These are phyloP conservation scores for Pleurotus eryngii DNA, from an alignment of 768 basidiomycete genomes.

Conservation along the genomic window DNA sequence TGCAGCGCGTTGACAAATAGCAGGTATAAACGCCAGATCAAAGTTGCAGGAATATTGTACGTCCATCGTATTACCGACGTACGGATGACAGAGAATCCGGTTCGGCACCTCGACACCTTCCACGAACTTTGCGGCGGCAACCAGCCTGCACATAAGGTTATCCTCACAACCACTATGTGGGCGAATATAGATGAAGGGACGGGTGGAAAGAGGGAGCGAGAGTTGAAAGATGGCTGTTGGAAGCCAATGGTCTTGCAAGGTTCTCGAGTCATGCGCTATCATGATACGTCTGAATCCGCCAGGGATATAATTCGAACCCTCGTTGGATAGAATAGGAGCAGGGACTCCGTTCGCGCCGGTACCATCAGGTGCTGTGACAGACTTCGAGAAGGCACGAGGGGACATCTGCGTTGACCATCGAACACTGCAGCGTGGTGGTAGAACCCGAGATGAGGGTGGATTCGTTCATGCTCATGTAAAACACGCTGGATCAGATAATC, in stretches of 20 bases:
- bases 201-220: constrained; percentile 11
- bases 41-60: constrained; percentile 33
- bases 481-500: no score
- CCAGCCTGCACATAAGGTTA: constrained; percentile 24
- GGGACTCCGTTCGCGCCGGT: background rate
- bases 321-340: background rate
- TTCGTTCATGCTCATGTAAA: no score
- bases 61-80: constrained; percentile 37
- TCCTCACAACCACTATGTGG: constrained; percentile 29
- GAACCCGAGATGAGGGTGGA: no score
- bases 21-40: constrained; percentile 21
- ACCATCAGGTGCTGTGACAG: no score
- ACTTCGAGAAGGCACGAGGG: no score
- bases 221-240: constrained; percentile 18
- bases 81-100: constrained; percentile 29
- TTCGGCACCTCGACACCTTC: constrained; percentile 32
- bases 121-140: constrained; percentile 20
- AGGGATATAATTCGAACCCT: constrained; percentile 13
- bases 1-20: background rate
- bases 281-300: constrained; percentile 14
- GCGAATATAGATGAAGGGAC: constrained; percentile 32
- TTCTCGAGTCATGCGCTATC: constrained; percentile 12
- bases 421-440: no score
- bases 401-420: no score
- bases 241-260: constrained; percentile 11